Evolutionary conservation across 2,329 filamentous ascomycete genomes (phyloP).

Genomic region (Lachnellula subtilissima): DNA sequence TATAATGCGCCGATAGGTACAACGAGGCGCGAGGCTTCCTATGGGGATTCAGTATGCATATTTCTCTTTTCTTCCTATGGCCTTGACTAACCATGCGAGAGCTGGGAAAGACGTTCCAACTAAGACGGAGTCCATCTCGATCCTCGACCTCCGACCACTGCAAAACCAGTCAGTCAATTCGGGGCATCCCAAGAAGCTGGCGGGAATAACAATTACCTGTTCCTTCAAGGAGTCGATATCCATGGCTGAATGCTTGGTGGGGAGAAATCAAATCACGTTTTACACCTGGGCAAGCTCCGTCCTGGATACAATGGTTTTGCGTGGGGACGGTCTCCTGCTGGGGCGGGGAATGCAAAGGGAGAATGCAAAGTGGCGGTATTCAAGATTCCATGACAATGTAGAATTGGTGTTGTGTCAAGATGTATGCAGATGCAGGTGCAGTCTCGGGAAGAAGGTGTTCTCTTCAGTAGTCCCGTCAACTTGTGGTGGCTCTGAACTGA

Average conservation of each 20-base stretch:
- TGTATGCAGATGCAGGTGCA: neutral
- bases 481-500: too few relatives aligned
- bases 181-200: neutral
- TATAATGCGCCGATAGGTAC: slow-evolving; percentile 96
- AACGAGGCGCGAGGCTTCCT: slow-evolving; percentile 92
- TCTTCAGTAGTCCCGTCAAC: neutral
- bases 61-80: neutral
- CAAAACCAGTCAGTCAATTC: neutral
- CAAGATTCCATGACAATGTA: neutral
- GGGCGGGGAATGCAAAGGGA: neutral
- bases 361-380: neutral
- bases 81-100: slow-evolving; percentile 75
- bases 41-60: slow-evolving; percentile 27
- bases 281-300: neutral
- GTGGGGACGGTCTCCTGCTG: neutral
- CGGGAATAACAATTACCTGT: slow-evolving; percentile 6
- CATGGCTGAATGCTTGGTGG: slow-evolving; percentile 15
- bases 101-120: slow-evolving; percentile 98
- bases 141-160: slow-evolving; percentile 72
- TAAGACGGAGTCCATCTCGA: slow-evolving; percentile 88
- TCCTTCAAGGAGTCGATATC: slow-evolving; percentile 31
- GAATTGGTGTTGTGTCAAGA: neutral
- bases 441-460: neutral
- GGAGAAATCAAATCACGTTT: too few relatives aligned
- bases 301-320: neutral